Evolutionary conservation across 129 eudicot genomes (phyloP).

Genomic region (Deinandra increscens): DNA sequence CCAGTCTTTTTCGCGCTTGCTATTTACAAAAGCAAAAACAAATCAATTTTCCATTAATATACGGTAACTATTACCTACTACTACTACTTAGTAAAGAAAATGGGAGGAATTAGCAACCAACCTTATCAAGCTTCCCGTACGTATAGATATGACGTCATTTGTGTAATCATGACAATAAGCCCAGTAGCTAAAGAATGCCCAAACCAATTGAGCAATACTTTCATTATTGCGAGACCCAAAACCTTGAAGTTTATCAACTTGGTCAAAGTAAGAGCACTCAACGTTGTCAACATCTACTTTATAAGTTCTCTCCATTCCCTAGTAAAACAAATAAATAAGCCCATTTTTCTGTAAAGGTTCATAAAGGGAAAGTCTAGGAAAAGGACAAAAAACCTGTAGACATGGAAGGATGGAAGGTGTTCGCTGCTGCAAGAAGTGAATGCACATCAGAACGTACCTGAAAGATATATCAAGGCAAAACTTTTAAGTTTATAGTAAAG

Average conservation of each 20-base stretch:
- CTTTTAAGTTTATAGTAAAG: neutral
- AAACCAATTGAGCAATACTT: constrained; percentile 68
- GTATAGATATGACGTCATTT: constrained; percentile 77
- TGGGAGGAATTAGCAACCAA: constrained; percentile 31
- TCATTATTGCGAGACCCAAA: constrained; percentile 75
- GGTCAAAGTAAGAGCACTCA: constrained; percentile 72
- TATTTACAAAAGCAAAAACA: constrained; percentile 22
- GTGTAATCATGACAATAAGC: constrained; percentile 88
- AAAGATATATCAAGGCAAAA: constrained; percentile 23
- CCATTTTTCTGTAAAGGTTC: neutral
- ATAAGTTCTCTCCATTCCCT: constrained; percentile 80
- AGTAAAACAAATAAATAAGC: neutral
- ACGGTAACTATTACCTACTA: neutral
- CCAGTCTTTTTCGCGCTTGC: constrained; percentile 90
- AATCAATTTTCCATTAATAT: neutral
- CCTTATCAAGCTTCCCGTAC: constrained; percentile 77
- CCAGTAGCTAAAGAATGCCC: constrained; percentile 95
- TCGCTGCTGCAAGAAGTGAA: constrained; percentile 89
- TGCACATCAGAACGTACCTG: constrained; percentile 99
- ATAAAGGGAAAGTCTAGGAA: neutral
- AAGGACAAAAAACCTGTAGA: constrained; percentile 64
- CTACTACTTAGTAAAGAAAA: neutral
- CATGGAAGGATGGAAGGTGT: constrained; percentile 93
- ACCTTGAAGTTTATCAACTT: constrained; percentile 70
- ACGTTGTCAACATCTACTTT: constrained; percentile 60